Conservation (phyloP, 1,284 basidiomycete genomes). For the Cutaneotrichosporon sp. region DNA sequence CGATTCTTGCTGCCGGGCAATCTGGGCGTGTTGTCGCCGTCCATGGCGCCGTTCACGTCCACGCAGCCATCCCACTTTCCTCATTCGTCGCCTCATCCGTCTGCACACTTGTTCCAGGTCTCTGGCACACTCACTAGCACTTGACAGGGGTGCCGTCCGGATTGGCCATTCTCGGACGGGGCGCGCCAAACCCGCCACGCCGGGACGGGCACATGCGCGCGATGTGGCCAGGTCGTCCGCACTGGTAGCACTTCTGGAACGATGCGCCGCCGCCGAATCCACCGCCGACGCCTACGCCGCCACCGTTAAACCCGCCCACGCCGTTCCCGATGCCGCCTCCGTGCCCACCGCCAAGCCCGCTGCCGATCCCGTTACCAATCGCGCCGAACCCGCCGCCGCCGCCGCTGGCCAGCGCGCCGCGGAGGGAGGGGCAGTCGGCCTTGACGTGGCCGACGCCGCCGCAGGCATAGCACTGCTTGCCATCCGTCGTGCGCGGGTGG, state of each 20-base stretch:
- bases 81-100: too few relatives aligned
- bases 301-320: background rate
- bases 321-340: background rate
- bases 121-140: constrained; percentile 41
- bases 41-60: too few relatives aligned
- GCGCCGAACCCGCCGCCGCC: constrained; percentile 50
- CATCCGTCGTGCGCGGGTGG: constrained; percentile 66
- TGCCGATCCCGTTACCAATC: constrained; percentile 27
- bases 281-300: background rate
- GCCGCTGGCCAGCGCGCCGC: constrained; percentile 51
- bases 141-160: constrained; percentile 46
- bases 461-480: constrained; percentile 76
- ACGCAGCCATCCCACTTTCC: too few relatives aligned
- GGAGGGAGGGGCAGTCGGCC: constrained; percentile 78
- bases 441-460: constrained; percentile 60
- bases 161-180: constrained; percentile 17
- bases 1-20: too few relatives aligned
- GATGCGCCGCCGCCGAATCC: background rate
- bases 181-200: constrained; percentile 13
- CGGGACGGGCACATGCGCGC: constrained; percentile 33
- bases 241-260: constrained; percentile 56
- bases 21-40: too few relatives aligned
- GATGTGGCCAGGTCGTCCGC: constrained; percentile 43
- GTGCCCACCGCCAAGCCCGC: constrained; percentile 47
- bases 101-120: background rate